Evolutionary conservation across 2,329 filamentous ascomycete genomes (phyloP).

Genomic region (Bipolaris bicolor): DNA sequence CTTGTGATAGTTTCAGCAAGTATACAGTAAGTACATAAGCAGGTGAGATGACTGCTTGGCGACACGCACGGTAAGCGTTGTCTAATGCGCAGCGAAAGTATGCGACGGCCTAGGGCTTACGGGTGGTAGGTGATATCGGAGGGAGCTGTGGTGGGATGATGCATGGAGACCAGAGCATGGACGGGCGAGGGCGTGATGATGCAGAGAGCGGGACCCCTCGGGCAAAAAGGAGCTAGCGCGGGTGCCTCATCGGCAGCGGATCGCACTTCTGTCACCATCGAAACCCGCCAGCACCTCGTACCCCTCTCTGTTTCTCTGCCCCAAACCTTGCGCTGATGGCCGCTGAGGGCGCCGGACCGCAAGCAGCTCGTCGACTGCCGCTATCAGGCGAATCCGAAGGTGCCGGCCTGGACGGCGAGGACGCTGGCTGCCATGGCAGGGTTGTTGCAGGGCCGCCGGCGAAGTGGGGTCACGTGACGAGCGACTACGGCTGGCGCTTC

Average conservation of each 20-base stretch:
- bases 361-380: neutral
- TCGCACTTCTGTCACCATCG: constrained; percentile 33
- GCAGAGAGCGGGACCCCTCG: constrained; percentile 22
- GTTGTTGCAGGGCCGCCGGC: constrained; percentile 3
- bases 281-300: constrained; percentile 28
- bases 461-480: constrained; percentile 22
- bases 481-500: constrained; percentile 24
- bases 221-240: constrained; percentile 26
- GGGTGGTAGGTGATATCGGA: too few relatives aligned
- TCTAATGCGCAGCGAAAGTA: neutral
- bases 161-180: neutral
- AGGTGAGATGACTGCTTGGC: neutral
- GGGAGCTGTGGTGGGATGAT: neutral
- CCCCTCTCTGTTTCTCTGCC: constrained; percentile 26
- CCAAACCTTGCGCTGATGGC: constrained; percentile 7
- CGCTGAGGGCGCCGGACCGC: neutral
- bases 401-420: constrained; percentile 7
- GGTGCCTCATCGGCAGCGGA: constrained; percentile 19
- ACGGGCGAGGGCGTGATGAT: constrained; percentile 6
- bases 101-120: too few relatives aligned
- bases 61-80: neutral
- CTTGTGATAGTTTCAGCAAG: neutral
- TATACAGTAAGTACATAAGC: too few relatives aligned
- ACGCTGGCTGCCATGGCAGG: constrained; percentile 3
- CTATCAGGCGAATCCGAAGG: neutral